A percentile compares a stretch with the other conserved stretches of the same genome.
Evolutionary conservation across 305 asterid genomes (phyloP).

Genomic region (Andrographis paniculata): DNA sequence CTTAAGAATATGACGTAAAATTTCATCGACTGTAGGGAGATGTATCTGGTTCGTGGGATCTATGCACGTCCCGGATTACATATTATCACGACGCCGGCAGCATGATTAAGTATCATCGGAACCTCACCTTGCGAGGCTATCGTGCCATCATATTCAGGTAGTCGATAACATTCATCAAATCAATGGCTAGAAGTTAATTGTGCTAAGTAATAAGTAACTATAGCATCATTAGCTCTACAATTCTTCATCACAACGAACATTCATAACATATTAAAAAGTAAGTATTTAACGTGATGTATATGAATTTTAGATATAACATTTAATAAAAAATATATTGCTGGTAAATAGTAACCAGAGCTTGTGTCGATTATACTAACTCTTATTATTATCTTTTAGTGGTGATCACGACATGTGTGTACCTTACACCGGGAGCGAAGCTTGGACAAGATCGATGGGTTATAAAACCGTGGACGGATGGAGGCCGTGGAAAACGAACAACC

Average conservation of each 20-base stretch:
- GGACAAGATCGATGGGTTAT: conserved; percentile 88
- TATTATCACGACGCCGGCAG: conserved; percentile 75
- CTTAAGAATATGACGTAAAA: conserved; percentile 13
- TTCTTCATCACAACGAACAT: too few species aligned
- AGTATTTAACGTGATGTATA: too few species aligned
- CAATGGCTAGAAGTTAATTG: too few species aligned
- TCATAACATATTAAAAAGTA: too few species aligned
- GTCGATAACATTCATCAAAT: neutral
- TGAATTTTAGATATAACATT: too few species aligned
- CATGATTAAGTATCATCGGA: conserved; percentile 85
- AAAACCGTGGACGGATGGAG: conserved; percentile 64
- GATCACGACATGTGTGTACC: conserved; percentile 98
- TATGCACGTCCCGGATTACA: conserved; percentile 54
- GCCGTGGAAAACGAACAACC: conserved; percentile 55
- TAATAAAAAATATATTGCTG: too few species aligned
- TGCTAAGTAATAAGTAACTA: too few species aligned
- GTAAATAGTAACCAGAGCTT: too few species aligned
- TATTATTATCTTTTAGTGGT: conserved; percentile 39
- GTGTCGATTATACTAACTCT: too few species aligned
- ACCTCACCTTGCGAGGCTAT: conserved; percentile 66
- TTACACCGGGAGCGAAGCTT: conserved; percentile 68
- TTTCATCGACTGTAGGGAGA: conserved; percentile 28
- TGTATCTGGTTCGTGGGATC: conserved; percentile 45
- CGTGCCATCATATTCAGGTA: conserved; percentile 82
- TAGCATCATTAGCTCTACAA: too few species aligned